Conservation (phyloP, 164 flowering plant genomes). For the Stephania cephalantha region DNA sequence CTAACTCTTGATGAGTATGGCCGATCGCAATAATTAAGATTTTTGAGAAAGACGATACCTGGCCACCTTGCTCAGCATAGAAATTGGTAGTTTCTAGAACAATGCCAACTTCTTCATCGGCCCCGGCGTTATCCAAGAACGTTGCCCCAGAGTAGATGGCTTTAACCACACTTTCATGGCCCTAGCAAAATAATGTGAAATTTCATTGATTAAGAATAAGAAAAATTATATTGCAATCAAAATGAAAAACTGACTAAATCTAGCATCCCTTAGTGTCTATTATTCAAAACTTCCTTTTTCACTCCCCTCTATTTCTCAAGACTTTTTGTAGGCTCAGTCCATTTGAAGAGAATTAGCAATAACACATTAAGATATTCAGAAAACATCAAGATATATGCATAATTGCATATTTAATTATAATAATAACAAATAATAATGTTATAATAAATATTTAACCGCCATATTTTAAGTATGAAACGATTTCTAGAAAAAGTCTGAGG, state of each 20-base stretch:
- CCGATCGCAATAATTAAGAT: background rate
- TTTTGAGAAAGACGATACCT: constrained; percentile 43
- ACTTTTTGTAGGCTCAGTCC: background rate
- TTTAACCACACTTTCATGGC: constrained; percentile 62
- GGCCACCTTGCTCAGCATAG: constrained; percentile 99
- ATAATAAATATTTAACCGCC: background rate
- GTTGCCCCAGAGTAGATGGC: constrained; percentile 79
- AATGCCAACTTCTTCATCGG: constrained; percentile 67
- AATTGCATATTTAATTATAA: background rate
- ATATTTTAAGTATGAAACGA: background rate
- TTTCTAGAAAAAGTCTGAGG: background rate
- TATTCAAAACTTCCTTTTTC: too few species aligned
- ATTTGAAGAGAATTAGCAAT: background rate
- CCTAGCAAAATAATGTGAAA: constrained; percentile 36
- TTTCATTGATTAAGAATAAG: background rate
- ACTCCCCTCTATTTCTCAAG: too few species aligned
- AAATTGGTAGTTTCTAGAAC: constrained; percentile 72
- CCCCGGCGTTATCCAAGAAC: constrained; percentile 45
- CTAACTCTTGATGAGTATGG: background rate
- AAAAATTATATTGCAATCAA: background rate
- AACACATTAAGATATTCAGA: background rate
- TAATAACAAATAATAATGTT: too few species aligned
- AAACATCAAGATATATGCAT: background rate
- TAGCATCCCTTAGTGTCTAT: too few species aligned
- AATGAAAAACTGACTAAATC: too few species aligned